Conservation (phyloP, 139 green algal species). For the Diplosphaera chodatii region DNA sequence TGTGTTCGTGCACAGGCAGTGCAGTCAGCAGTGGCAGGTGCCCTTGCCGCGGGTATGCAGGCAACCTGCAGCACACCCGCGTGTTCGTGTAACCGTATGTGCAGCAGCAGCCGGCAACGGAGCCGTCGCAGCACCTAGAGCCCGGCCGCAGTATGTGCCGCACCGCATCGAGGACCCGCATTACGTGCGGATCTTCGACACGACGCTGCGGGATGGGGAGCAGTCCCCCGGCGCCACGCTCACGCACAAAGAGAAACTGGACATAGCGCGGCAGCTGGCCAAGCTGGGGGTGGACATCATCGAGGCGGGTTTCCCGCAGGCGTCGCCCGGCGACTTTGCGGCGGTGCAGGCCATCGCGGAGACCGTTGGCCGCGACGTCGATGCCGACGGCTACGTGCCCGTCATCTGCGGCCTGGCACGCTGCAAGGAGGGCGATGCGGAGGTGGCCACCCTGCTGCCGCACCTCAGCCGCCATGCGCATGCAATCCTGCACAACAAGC, state of each 20-base stretch:
- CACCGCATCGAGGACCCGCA: slow-evolving; percentile 85
- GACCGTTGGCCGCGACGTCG: slow-evolving; percentile 72
- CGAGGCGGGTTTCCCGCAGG: slow-evolving; percentile 94
- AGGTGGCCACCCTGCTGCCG: too few species aligned
- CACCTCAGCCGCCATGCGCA: too few species aligned
- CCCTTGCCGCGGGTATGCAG: too few species aligned
- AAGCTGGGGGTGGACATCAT: slow-evolving; percentile 99
- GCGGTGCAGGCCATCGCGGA: slow-evolving; percentile 86
- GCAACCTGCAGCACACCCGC: too few species aligned
- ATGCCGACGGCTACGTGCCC: slow-evolving; percentile 87
- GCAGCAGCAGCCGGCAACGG: background rate
- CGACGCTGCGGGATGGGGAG: slow-evolving; percentile 95
- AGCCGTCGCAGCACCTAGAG: background rate
- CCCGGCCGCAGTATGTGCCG: slow-evolving; percentile 66
- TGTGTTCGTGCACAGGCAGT: too few species aligned
- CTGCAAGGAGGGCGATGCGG: background rate
- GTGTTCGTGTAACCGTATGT: too few species aligned
- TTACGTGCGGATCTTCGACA: slow-evolving; percentile 98
- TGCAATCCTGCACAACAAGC: too few species aligned
- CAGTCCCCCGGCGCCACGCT: slow-evolving; percentile 92
- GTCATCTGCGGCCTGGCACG: slow-evolving; percentile 97
- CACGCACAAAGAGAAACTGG: slow-evolving; percentile 94
- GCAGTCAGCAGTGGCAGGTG: too few species aligned
- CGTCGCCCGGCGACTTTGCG: slow-evolving; percentile 96
- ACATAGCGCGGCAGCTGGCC: slow-evolving; percentile 90